Base-by-base conservation (phyloP, 2,329 filamentous ascomycete genomes). In the Boeremia lycopersici region DNA sequence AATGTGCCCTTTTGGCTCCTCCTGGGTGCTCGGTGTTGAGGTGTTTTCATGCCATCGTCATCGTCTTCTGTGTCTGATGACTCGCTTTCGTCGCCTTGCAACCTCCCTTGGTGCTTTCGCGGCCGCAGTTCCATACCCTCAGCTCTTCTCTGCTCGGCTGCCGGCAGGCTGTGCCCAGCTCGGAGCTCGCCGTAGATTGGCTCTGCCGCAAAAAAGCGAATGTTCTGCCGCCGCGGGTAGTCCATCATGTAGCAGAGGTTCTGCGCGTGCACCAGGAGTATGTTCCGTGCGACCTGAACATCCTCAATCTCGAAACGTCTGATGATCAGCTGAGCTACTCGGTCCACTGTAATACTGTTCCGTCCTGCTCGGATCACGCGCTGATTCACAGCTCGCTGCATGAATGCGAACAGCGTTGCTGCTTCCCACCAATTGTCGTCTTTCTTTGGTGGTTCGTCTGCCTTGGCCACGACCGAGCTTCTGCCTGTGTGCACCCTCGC, bases 371-470 rank as follows among this genome's bases (percentile, higher is more conserved):
- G 63, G 13, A 76, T 40, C 13, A 60, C 62, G 10, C 65, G 62
- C 34, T 73, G 71, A 31, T 72, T 73, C 6, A 74, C 65, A 17
- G 69, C 69, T 43, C 73, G 75, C 42, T 74, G 72, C 64, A 76
- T 75, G 54, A 76, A 74, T 29, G 75, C 74, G 56, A 75, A 77
- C 5, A 77, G 54, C 15, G 67, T 65, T 6, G 71, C 63, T 8
- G 72, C 66, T 49, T 72, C 67, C 72, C 74, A 76, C 74, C 74
- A 76, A 26, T 74, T 75, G 36, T 74, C 61, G 30, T 76, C 70
- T 44, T 76, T 76, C 61, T 69, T 74, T 8, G 71, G 71, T 48
- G 54, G 49, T 45, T 60, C 59, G 9, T 42, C 41, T 6, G 53
- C 25, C 36, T 60, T 67, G 19, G 49, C 38, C 6, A 34, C 31